Evolutionary conservation across 768 basidiomycete species (phyloP).

Genomic region (Russula earlei): DNA sequence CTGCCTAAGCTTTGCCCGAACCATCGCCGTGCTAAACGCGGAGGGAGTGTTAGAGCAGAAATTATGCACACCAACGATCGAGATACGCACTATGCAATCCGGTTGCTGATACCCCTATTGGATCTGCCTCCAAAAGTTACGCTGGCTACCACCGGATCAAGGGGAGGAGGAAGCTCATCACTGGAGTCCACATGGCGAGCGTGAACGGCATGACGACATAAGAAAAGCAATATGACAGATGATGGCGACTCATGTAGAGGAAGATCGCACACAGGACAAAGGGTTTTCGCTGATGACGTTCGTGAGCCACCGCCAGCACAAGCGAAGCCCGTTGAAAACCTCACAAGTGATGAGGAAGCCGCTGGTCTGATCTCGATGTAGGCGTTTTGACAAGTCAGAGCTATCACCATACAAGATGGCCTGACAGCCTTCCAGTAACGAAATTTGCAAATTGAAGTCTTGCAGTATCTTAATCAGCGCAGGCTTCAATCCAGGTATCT

Average conservation of each 20-base stretch:
- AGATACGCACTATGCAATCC: slow-evolving; percentile 60
- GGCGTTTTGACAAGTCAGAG: slow-evolving; percentile 51
- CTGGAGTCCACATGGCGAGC: slow-evolving; percentile 63
- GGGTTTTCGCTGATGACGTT: slow-evolving; percentile 41
- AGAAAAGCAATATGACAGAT: slow-evolving; percentile 60
- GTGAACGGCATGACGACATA: slow-evolving; percentile 86
- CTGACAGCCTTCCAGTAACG: slow-evolving; percentile 86
- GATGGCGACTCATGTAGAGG: slow-evolving; percentile 50
- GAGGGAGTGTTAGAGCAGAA: neutral
- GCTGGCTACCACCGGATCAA: slow-evolving; percentile 44
- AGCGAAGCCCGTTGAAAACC: slow-evolving; percentile 23
- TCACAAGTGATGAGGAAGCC: slow-evolving; percentile 72
- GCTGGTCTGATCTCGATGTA: slow-evolving; percentile 69
- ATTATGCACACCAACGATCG: neutral
- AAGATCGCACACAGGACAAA: slow-evolving; percentile 58
- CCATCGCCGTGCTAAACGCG: slow-evolving; percentile 51
- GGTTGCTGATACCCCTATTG: slow-evolving; percentile 46
- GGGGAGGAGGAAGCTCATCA: slow-evolving; percentile 51
- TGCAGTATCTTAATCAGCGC: slow-evolving; percentile 95
- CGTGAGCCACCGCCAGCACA: neutral
- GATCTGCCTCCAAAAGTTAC: slow-evolving; percentile 34
- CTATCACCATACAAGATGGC: slow-evolving; percentile 80
- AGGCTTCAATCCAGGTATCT: slow-evolving; percentile 90
- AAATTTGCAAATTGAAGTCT: slow-evolving; percentile 91
- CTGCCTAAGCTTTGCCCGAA: slow-evolving; percentile 51